These are phyloP conservation scores for Paramecium sonneborni DNA, from an alignment of 73 alveolate genomes.

Conservation along the genomic window DNA sequence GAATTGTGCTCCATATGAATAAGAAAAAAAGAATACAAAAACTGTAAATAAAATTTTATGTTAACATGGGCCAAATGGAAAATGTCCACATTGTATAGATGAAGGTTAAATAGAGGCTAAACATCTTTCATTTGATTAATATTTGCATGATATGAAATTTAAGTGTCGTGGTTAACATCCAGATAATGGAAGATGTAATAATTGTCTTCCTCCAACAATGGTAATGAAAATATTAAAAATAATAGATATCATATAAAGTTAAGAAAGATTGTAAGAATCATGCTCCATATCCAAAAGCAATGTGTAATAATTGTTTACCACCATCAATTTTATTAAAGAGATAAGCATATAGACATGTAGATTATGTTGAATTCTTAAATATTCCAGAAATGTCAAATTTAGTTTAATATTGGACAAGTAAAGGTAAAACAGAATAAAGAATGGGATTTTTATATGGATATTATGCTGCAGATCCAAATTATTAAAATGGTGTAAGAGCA, in stretches of 20 bases:
- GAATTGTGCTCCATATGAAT: slow-evolving; percentile 68
- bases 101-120: slow-evolving; percentile 85
- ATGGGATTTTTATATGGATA: slow-evolving; percentile 98
- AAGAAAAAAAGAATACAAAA: slow-evolving; percentile 57
- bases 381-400: slow-evolving; percentile 89
- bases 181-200: slow-evolving; percentile 90
- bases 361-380: slow-evolving; percentile 95
- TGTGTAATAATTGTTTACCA: slow-evolving; percentile 98
- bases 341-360: slow-evolving; percentile 97
- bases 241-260: slow-evolving; percentile 81
- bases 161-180: slow-evolving; percentile 95
- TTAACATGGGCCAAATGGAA: slow-evolving; percentile 87
- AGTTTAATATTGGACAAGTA: slow-evolving; percentile 92
- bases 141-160: slow-evolving; percentile 86
- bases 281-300: slow-evolving; percentile 94
- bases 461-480: slow-evolving; percentile 98
- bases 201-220: slow-evolving; percentile 93
- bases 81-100: slow-evolving; percentile 94
- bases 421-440: slow-evolving; percentile 87
- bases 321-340: slow-evolving; percentile 95
- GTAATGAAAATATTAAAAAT: not conserved
- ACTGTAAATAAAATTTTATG: slow-evolving; percentile 65
- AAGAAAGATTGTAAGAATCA: slow-evolving; percentile 96
- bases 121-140: slow-evolving; percentile 96
- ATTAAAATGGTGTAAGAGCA: slow-evolving; percentile 97